Base-by-base conservation (phyloP, 441 rosid genomes). In the Euphorbia corollata region DNA sequence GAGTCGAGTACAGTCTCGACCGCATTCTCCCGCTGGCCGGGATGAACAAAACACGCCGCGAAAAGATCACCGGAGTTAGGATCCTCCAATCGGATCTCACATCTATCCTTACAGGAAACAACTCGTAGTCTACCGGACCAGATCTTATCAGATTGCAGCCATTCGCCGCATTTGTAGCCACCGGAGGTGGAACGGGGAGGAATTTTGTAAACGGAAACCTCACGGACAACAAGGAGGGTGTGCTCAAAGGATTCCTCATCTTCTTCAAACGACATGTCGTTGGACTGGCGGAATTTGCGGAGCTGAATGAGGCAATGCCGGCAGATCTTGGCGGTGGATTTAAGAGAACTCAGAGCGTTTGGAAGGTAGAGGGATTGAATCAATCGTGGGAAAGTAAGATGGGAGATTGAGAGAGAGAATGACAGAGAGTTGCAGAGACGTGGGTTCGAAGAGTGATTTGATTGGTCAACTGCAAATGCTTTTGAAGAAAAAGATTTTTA, bases 141-240 rank as follows among this genome's bases (percentile, higher is more conserved):
- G 94, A 94, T 94, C 97, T 91, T 94, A 73, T 94, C 97, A 66
- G 97, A 86, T 65, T 94, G 99, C 36, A 94, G 80, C 99, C 99
- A 91, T 73, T 94, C 99, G 24, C 99, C 97, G 82, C 99, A 94
- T 73, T 94, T 94, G 83, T 91, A 89, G 34, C 97, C 99, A 23
- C 96, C 99, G 53, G 99, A 89, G 67, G 96, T 94, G 66, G 91
- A 77, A 48, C 99, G 93, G 22, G 99, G 97, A 2, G 91, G 97
- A 79, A 94, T 94, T 79, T 94, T 94, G 87, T 75, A 94, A 22
- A 94, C 86, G 67, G 84, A 73, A 60, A 91, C 99, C 68, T 94
- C 99, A 38, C 97, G 96, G 57, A 91, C 99, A 5, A 89, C 97
- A 7, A 94, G 91, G 24, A 94, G 97, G 50, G 97, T 94, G 77